Percentiles rank a stretch among this genome's conserved stretches.
phyloP scores from a whole-genome alignment of 2,329 filamentous ascomycete species.

The Phyllosticta citribraziliensis region DNA sequence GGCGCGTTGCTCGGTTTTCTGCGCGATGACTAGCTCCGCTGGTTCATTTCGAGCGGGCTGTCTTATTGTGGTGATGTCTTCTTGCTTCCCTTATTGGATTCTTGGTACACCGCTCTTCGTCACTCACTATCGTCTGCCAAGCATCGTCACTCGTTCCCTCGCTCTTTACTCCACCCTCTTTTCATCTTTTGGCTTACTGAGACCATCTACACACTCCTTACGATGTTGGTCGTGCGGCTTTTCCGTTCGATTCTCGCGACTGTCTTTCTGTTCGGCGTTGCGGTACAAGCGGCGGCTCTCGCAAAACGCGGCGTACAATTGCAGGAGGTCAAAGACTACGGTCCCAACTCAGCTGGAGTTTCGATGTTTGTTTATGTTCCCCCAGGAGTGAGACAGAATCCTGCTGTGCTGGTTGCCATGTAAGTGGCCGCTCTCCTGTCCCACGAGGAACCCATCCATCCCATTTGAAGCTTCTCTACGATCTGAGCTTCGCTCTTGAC shows the following conservation, averaged over 20 bases:
- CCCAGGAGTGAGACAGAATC: constrained; percentile 33
- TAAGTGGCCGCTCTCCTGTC: neutral
- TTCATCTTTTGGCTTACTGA: neutral
- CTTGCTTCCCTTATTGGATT: too few species aligned
- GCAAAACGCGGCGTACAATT: constrained; percentile 15
- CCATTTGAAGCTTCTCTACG: too few species aligned
- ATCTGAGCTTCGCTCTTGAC: too few species aligned
- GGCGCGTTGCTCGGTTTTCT: neutral
- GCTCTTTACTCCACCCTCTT: neutral
- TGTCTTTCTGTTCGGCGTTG: neutral
- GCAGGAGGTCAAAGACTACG: constrained; percentile 32
- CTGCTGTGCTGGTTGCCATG: constrained; percentile 44
- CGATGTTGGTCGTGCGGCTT: neutral
- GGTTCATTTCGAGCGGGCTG: neutral
- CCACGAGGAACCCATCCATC: too few species aligned
- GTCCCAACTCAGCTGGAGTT: constrained; percentile 39
- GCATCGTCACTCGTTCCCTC: neutral
- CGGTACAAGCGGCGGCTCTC: neutral
- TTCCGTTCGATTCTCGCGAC: neutral
- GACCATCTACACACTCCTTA: neutral
- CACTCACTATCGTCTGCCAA: neutral
- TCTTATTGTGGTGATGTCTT: neutral
- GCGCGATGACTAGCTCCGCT: neutral
- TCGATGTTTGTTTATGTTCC: constrained; percentile 44
- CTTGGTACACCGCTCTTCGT: neutral